These are phyloP conservation scores for Yamadazyma triangularis DNA, from an alignment of 1,139 yeast species.

Conservation along the genomic window DNA sequence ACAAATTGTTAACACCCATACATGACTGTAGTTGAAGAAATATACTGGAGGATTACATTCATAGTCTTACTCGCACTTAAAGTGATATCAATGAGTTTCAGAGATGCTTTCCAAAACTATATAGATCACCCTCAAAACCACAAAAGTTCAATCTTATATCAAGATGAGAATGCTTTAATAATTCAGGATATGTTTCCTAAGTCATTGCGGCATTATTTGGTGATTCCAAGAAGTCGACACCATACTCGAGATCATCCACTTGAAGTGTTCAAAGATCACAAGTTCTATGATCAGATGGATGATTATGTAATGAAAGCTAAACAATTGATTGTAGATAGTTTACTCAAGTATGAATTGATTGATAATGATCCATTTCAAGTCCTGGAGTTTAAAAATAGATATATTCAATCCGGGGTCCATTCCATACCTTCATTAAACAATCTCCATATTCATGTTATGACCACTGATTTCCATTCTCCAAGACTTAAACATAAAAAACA, in stretches of 20 bases:
- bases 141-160: conserved; percentile 26
- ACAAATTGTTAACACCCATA: too few relatives aligned
- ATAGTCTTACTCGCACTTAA: too few relatives aligned
- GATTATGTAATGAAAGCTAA: conserved; percentile 42
- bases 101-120: conserved; percentile 29
- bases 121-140: conserved; percentile 25
- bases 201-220: conserved; percentile 53
- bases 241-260: conserved; percentile 49
- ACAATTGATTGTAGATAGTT: conserved; percentile 22
- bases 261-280: conserved; percentile 39
- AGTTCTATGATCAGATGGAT: conserved; percentile 25
- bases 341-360: too few relatives aligned
- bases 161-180: conserved; percentile 52
- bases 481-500: conserved; percentile 59
- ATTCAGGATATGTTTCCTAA: conserved; percentile 64
- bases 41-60: too few relatives aligned
- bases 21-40: too few relatives aligned
- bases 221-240: conserved; percentile 49
- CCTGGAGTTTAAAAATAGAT: conserved; percentile 23
- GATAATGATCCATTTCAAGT: conserved; percentile 4
- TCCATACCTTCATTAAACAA: conserved; percentile 66
- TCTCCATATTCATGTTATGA: conserved; percentile 68
- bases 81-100: conserved; percentile 40
- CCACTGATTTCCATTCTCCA: conserved; percentile 56
- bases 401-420: conserved; percentile 64